Conservation (phyloP, 495 filamentous ascomycete genomes). For the Usnea hakonensis region DNA sequence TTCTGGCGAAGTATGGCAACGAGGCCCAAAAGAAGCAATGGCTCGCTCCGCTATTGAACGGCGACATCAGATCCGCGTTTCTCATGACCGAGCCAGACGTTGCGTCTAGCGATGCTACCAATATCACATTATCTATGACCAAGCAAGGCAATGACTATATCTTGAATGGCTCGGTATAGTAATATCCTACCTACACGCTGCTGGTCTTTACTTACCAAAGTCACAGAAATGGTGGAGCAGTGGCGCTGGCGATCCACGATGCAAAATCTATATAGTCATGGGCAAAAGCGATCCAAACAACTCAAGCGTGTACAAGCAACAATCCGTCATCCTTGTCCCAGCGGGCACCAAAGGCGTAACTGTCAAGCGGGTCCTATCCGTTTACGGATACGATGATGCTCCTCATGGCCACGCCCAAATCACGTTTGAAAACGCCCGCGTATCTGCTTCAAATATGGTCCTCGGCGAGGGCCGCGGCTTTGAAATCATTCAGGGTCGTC, state of each 20-base stretch:
- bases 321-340: constrained; percentile 83
- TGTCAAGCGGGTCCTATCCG: constrained; percentile 75
- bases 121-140: constrained; percentile 75
- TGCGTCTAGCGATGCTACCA: constrained; percentile 80
- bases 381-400: constrained; percentile 92
- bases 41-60: constrained; percentile 76
- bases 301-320: constrained; percentile 70
- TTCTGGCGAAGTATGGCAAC: constrained; percentile 86
- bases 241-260: constrained; percentile 84
- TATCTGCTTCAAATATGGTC: constrained; percentile 69
- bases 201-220: background rate
- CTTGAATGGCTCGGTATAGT: constrained; percentile 61
- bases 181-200: background rate
- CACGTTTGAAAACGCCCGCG: constrained; percentile 74
- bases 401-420: constrained; percentile 91
- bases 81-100: constrained; percentile 88
- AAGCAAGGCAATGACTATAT: constrained; percentile 76
- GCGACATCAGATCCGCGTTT: constrained; percentile 81
- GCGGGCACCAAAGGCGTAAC: constrained; percentile 67
- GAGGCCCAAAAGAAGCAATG: constrained; percentile 83
- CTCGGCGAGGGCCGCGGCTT: constrained; percentile 89
- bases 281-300: constrained; percentile 70
- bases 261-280: constrained; percentile 87
- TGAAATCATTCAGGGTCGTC: constrained; percentile 89
- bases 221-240: constrained; percentile 88